phyloP scores from a whole-genome alignment of 2,329 filamentous ascomycete genomes.

The Atkinsonella hypoxylon region DNA sequence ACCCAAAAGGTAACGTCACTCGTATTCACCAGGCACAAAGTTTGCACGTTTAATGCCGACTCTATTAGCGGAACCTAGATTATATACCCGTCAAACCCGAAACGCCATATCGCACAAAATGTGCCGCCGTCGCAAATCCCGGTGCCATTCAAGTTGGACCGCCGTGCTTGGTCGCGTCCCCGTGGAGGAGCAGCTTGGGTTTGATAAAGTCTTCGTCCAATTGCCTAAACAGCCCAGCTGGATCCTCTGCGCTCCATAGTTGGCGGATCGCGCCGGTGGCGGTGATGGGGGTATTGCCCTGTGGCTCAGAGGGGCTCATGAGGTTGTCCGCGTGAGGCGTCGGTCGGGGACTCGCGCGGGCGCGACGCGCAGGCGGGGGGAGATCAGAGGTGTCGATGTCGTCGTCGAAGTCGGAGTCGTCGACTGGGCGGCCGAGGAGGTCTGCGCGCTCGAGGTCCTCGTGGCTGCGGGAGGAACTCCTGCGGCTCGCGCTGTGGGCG shows the following conservation, averaged over 20 bases:
- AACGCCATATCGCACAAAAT: too few relatives aligned
- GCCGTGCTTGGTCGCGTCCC: slow-evolving; percentile 25
- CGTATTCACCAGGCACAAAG: too few relatives aligned
- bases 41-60: too few relatives aligned
- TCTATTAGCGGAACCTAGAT: too few relatives aligned
- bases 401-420: slow-evolving; percentile 48
- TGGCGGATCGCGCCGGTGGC: slow-evolving; percentile 68
- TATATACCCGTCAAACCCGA: too few relatives aligned
- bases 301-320: slow-evolving; percentile 18
- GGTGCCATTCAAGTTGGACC: too few relatives aligned
- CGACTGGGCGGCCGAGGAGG: slow-evolving; percentile 37
- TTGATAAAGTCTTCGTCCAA: slow-evolving; percentile 96
- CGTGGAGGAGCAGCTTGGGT: slow-evolving; percentile 76
- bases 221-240: slow-evolving; percentile 79
- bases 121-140: too few relatives aligned
- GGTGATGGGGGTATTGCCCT: slow-evolving; percentile 38
- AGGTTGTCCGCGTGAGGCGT: slow-evolving; percentile 17
- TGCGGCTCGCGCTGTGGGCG: slow-evolving; percentile 39
- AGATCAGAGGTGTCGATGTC: slow-evolving; percentile 57
- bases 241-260: slow-evolving; percentile 75
- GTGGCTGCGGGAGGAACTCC: slow-evolving; percentile 30
- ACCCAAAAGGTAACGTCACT: too few relatives aligned
- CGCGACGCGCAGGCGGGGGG: slow-evolving; percentile 43
- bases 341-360: slow-evolving; percentile 15
- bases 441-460: slow-evolving; percentile 45